Evolutionary conservation across 352 stramenopile genomes (phyloP), one percentile per base, ranked within the genome.

Genomic region (Pythium monospermum): DNA sequence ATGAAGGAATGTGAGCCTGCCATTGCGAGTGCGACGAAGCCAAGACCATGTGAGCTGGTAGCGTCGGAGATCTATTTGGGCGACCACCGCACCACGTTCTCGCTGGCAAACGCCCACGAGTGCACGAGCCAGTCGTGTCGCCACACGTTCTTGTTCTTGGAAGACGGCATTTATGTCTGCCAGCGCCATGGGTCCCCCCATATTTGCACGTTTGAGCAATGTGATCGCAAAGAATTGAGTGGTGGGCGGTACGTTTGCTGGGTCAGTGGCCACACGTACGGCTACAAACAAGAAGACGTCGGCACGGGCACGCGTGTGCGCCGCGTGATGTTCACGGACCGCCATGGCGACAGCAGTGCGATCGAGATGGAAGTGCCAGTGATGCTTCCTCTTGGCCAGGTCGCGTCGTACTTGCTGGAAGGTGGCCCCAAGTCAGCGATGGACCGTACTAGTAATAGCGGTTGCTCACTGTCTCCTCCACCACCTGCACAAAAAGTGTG

Each of bases 361-460:
- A 69, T 91, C 25, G 75, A 88, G 21, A 91, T 91, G 75, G 80
- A 91, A 33, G 76, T 91, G 8, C 80, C 80, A 0, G 68, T 85
- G 8, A 59, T 85, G 46, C 46, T 91, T 16, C 80, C 80, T 0
- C 50, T 91, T 2, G 80, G 80, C 5, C 65, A 82, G 42, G 76
- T 73, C 43, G 76, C 73, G n/a, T 65, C 49, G 19, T 86, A 83
- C 54, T 41, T 91, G 19, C 36, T 91, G n/a, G 73, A 84, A 42
- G 74, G 72, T 13, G 61, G 68, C 6, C 51, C 39, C 0, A 53
- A 61, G 19, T 50, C 58, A n/a, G 30, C 44, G 15, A 31, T 49
- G 7, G 45, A 61, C 6, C 30, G 47, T 4, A 61, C n/a, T n/a
- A n/a, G n/a, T n/a, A n/a, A n/a, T n/a, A n/a, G n/a, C n/a, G n/a